Evolutionary conservation across 305 asterid genomes (phyloP).

Genomic region (Withania somnifera): DNA sequence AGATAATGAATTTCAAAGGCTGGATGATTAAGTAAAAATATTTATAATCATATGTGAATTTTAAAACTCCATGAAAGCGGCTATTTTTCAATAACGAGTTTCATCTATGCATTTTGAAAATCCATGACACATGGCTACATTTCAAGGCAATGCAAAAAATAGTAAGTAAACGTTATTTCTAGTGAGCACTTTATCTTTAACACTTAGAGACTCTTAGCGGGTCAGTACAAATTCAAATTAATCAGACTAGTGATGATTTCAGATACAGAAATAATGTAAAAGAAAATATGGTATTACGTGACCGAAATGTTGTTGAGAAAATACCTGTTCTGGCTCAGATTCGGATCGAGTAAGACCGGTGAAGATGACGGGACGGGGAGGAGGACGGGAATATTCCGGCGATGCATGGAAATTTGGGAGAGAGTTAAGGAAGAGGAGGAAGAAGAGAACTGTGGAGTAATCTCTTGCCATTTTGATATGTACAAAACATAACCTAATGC

Average conservation of each 20-base stretch:
- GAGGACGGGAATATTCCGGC: conserved; percentile 58
- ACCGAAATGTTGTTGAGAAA: not conserved
- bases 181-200: not conserved
- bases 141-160: not conserved
- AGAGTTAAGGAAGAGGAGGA: conserved; percentile 2
- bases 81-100: not conserved
- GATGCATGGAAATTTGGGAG: conserved; percentile 10
- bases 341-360: conserved; percentile 27
- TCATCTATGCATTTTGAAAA: not conserved
- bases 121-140: not conserved
- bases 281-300: too few species aligned
- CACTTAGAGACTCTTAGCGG: not conserved
- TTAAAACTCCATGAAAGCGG: not conserved
- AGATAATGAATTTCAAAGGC: not conserved
- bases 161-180: not conserved
- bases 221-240: not conserved
- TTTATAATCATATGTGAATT: not conserved
- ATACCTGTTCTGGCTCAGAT: conserved; percentile 69
- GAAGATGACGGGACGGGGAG: conserved; percentile 36
- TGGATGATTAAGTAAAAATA: too few species aligned
- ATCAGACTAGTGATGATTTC: not conserved
- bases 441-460: not conserved
- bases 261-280: not conserved
- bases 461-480: conserved; percentile 19
- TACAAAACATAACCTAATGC: not conserved